Conservation (phyloP, 2,329 filamentous ascomycete genomes). For the Exophiala bonariae region DNA sequence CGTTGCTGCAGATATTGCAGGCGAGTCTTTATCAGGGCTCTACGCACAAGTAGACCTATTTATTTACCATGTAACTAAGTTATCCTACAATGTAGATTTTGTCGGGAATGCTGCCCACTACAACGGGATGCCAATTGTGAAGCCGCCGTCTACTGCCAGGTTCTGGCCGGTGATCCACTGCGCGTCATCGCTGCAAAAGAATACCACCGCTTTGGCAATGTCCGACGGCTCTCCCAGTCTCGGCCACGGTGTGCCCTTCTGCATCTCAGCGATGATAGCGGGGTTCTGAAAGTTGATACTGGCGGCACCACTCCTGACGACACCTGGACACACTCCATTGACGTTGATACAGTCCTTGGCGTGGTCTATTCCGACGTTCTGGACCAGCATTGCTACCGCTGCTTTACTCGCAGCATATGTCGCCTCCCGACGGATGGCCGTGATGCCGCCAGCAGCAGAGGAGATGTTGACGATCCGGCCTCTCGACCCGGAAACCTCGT, state of each 20-base stretch:
- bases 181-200: constrained; percentile 48
- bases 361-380: constrained; percentile 44
- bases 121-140: constrained; percentile 21
- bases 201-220: constrained; percentile 42
- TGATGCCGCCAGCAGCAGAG: constrained; percentile 2
- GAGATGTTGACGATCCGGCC: constrained; percentile 59
- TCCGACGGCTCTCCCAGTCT: constrained; percentile 33
- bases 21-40: too few relatives aligned
- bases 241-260: constrained; percentile 18
- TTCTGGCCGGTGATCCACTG: constrained; percentile 45
- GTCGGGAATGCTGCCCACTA: not conserved
- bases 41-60: too few relatives aligned
- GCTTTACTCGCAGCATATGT: constrained; percentile 49
- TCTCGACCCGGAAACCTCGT: constrained; percentile 41
- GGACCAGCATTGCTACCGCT: constrained; percentile 47
- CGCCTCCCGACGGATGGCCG: constrained; percentile 6
- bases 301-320: constrained; percentile 5
- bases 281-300: constrained; percentile 9
- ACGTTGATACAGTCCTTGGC: constrained; percentile 41
- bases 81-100: too few relatives aligned
- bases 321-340: constrained; percentile 45
- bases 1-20: not conserved
- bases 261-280: constrained; percentile 12
- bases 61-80: too few relatives aligned
- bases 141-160: constrained; percentile 49